Percentiles rank a stretch among this genome's conserved stretches.
These are phyloP conservation scores for Fusarium temperatum DNA, from an alignment of 2,329 filamentous ascomycete species.

Conservation along the genomic window DNA sequence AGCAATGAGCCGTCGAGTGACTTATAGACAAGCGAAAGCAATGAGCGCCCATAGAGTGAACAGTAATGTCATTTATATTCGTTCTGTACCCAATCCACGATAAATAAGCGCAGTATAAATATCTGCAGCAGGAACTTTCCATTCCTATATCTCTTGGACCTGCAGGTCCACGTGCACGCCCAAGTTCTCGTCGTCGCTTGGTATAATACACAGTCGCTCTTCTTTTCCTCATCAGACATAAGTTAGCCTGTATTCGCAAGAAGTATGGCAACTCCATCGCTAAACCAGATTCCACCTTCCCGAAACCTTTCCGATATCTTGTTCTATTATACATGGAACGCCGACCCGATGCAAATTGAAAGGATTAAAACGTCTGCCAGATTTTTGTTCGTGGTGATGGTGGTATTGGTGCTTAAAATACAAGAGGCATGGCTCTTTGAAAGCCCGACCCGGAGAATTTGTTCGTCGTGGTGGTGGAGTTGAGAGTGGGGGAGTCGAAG, in stretches of 20 bases:
- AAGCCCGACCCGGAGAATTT: conserved; percentile 9
- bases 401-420: conserved; percentile 30
- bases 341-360: conserved; percentile 45
- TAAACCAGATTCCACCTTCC: conserved; percentile 37
- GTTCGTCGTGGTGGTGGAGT: conserved; percentile 34
- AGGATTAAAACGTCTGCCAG: conserved; percentile 34
- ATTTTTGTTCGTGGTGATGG: conserved; percentile 31
- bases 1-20: conserved; percentile 43
- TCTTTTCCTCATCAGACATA: conserved; percentile 29
- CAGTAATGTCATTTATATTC: conserved; percentile 41
- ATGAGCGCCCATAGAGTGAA: conserved; percentile 7
- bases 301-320: conserved; percentile 23
- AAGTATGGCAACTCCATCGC: conserved; percentile 37
- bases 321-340: conserved; percentile 48
- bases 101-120: conserved; percentile 20
- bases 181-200: conserved; percentile 3
- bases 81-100: conserved; percentile 30
- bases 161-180: conserved; percentile 4
- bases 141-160: conserved; percentile 8
- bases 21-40: conserved; percentile 5
- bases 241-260: conserved; percentile 21
- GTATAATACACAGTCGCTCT: conserved; percentile 30
- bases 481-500: conserved; percentile 38
- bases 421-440: conserved; percentile 20
- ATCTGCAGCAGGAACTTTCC: conserved; percentile 15